Evolutionary conservation across 441 rosid genomes (phyloP).

Genomic region (Populus hybrid): DNA sequence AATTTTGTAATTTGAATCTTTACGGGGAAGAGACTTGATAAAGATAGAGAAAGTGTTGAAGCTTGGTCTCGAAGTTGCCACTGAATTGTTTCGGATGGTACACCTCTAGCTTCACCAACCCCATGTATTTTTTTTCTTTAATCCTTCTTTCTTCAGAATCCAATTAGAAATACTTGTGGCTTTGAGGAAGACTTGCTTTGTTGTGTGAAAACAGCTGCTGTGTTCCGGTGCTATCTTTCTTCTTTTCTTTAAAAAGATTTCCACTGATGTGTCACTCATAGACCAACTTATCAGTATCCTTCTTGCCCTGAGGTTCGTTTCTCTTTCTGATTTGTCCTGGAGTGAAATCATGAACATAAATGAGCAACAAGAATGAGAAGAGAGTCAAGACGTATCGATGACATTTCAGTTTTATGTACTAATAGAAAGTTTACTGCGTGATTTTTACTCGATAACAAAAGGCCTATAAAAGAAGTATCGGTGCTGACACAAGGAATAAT

Average conservation of each 20-base stretch:
- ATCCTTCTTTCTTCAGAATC: too few species aligned
- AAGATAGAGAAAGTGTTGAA: neutral
- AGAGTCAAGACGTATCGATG: neutral
- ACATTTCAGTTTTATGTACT: neutral
- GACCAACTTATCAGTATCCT: neutral
- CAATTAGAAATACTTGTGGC: neutral
- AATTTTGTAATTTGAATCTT: neutral
- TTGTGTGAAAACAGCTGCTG: neutral
- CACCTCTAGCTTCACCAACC: neutral
- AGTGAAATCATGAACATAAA: neutral
- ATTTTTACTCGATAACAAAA: neutral
- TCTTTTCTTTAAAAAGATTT: too few species aligned
- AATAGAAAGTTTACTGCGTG: neutral
- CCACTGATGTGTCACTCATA: too few species aligned
- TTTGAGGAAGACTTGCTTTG: neutral
- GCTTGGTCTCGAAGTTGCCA: neutral
- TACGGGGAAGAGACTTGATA: neutral
- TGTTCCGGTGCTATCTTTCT: too few species aligned
- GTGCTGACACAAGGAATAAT: neutral
- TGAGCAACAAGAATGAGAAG: neutral
- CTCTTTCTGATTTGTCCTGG: neutral
- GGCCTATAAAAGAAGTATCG: neutral
- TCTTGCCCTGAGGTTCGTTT: neutral
- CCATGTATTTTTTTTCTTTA: neutral
- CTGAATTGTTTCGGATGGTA: neutral